Conservation (phyloP, 805 yeast species). For the Barnettozyma populi region DNA sequence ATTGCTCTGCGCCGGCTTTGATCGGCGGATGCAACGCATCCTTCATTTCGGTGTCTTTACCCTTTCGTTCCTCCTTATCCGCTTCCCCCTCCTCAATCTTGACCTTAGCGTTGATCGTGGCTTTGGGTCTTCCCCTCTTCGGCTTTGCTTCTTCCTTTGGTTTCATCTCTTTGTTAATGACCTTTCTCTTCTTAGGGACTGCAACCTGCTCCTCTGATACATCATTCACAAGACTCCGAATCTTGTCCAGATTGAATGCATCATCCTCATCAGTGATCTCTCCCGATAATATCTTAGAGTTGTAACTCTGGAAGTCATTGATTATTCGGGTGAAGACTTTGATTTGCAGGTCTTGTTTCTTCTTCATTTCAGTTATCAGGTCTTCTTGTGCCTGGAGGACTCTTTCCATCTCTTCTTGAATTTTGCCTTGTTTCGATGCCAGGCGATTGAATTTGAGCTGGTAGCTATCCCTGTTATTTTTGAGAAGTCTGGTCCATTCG, state of each 20-base stretch:
- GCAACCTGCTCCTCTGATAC: background rate
- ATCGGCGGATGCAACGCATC: background rate
- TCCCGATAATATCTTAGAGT: conserved; percentile 13
- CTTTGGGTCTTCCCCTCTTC: background rate
- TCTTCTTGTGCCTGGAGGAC: conserved; percentile 10
- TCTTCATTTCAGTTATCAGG: conserved; percentile 6
- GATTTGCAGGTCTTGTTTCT: conserved; percentile 13
- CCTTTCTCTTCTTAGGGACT: conserved; percentile 3
- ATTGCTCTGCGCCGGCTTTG: conserved; percentile 2
- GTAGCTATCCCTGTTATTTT: conserved; percentile 8
- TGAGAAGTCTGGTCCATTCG: conserved; percentile 16
- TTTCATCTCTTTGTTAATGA: background rate
- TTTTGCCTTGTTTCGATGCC: background rate
- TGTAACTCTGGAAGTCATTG: conserved; percentile 19
- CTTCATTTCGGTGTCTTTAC: background rate
- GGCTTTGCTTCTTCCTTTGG: background rate
- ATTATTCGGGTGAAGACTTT: conserved; percentile 18
- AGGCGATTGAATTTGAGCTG: background rate
- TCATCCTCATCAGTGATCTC: conserved; percentile 17
- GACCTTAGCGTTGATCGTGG: background rate
- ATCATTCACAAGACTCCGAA: conserved; percentile 5
- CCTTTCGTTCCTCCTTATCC: background rate
- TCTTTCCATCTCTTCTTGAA: background rate
- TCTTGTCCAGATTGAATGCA: conserved; percentile 15
- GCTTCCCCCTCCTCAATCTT: background rate